phyloP scores from a whole-genome alignment of 202 grass and related monocot species.

The Musa balbisiana region DNA sequence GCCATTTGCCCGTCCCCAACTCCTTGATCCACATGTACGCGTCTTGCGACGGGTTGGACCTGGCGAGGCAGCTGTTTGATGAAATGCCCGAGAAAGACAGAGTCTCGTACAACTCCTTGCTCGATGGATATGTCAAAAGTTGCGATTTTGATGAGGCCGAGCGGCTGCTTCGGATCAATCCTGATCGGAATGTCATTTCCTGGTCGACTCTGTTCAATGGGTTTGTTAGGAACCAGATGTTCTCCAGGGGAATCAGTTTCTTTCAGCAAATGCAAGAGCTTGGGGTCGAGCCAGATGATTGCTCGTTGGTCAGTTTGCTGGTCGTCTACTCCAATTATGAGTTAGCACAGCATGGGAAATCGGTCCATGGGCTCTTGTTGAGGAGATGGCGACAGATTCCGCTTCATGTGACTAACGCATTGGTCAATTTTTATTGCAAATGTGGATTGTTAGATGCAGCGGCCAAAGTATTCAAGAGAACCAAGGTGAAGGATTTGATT shows the following conservation, averaged over 20 bases:
- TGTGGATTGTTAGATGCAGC: slow-evolving; percentile 4
- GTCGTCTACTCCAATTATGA: slow-evolving; percentile 12
- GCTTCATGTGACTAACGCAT: not conserved
- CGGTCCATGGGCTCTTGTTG: slow-evolving; percentile 10
- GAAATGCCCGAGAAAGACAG: slow-evolving; percentile 20
- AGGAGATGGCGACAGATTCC: slow-evolving; percentile 12
- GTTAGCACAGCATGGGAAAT: slow-evolving; percentile 1
- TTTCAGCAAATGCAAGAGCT: slow-evolving; percentile 21
- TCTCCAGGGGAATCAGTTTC: slow-evolving; percentile 1
- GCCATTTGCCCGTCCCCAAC: slow-evolving; percentile 27
- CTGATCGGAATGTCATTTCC: slow-evolving; percentile 7
- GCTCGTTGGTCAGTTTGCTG: slow-evolving; percentile 15
- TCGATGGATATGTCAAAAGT: slow-evolving; percentile 24
- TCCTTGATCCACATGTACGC: slow-evolving; percentile 39
- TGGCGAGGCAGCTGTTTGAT: slow-evolving; percentile 23
- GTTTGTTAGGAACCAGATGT: slow-evolving; percentile 19
- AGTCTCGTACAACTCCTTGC: slow-evolving; percentile 20
- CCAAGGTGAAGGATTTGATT: slow-evolving; percentile 20
- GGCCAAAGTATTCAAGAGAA: slow-evolving; percentile 5
- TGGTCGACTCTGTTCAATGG: slow-evolving; percentile 26
- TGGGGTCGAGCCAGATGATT: slow-evolving; percentile 11
- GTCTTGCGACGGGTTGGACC: slow-evolving; percentile 9
- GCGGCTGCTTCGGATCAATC: slow-evolving; percentile 17
- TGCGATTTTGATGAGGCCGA: slow-evolving; percentile 17
- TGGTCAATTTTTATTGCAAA: slow-evolving; percentile 22